A percentile compares a stretch with the other conserved stretches of the same genome.
Conservation (phyloP, 2,329 filamentous ascomycete genomes). For the Claviceps spartinae region DNA sequence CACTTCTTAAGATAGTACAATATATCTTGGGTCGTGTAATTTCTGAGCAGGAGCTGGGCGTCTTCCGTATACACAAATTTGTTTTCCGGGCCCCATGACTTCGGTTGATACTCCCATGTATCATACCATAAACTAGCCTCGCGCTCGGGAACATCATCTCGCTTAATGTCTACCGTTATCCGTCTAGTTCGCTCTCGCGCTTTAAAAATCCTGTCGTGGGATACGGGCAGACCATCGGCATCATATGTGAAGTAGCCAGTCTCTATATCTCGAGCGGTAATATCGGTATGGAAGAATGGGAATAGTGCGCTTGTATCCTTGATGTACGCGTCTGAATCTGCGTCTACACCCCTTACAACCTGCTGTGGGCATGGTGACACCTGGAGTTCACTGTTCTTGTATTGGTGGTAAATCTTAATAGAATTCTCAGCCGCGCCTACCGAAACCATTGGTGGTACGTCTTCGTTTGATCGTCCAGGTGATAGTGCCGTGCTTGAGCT, state of each 20-base stretch:
- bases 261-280: not conserved
- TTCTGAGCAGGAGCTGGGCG: not conserved
- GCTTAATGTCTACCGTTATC: not conserved
- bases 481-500: too few relatives aligned
- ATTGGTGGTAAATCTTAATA: not conserved
- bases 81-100: not conserved
- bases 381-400: not conserved
- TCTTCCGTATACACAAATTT: not conserved
- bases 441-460: too few relatives aligned
- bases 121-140: not conserved
- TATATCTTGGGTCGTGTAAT: not conserved
- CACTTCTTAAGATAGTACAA: not conserved
- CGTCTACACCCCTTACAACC: too few relatives aligned
- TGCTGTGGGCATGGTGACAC: not conserved
- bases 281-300: not conserved
- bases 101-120: not conserved
- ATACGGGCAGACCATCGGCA: not conserved
- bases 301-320: not conserved
- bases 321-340: not conserved
- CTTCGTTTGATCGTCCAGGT: too few relatives aligned
- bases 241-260: not conserved
- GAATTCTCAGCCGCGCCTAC: too few relatives aligned
- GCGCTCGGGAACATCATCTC: not conserved
- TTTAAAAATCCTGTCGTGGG: not conserved
- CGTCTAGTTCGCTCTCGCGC: not conserved